Evolutionary conservation across 345 rosid genomes (phyloP).

Genomic region (Hibiscus syriacus): DNA sequence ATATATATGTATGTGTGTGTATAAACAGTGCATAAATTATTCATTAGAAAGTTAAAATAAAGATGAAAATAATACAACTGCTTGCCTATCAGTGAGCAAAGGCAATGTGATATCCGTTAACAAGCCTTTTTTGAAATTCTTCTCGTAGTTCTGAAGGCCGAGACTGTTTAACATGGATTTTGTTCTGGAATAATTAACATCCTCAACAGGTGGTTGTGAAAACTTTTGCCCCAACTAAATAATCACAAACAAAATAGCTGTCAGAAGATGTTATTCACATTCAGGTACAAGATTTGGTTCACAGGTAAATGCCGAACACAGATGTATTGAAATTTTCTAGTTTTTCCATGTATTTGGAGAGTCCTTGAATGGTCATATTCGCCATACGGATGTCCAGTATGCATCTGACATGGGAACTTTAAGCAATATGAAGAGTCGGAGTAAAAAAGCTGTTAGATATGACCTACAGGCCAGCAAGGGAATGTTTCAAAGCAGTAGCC

Average conservation of each 20-base stretch:
- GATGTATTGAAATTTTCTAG: too few species aligned
- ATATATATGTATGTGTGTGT: too few species aligned
- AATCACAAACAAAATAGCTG: slow-evolving; percentile 13
- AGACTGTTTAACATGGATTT: slow-evolving; percentile 54
- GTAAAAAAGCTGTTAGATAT: background rate
- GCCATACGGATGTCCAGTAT: background rate
- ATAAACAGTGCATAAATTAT: too few species aligned
- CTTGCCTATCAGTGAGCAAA: slow-evolving; percentile 79
- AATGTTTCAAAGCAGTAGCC: background rate
- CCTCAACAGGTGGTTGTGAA: slow-evolving; percentile 53
- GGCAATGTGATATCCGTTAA: slow-evolving; percentile 79
- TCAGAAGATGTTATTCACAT: background rate
- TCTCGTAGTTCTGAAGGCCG: slow-evolving; percentile 81
- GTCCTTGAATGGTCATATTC: background rate
- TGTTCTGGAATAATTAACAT: slow-evolving; percentile 41
- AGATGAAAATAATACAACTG: slow-evolving; percentile 8
- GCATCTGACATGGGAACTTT: background rate
- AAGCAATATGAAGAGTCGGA: too few species aligned
- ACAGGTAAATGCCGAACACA: background rate
- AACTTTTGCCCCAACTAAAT: slow-evolving; percentile 67
- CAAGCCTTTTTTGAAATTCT: slow-evolving; percentile 84
- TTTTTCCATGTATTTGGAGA: background rate
- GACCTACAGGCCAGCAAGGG: background rate
- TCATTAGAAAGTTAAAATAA: background rate
- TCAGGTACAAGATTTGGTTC: background rate